A percentile compares a stretch with the other conserved stretches of the same genome.
These are phyloP conservation scores for Powellomyces hirtus DNA, from an alignment of 192 early-diverging fungal genomes.

Conservation along the genomic window DNA sequence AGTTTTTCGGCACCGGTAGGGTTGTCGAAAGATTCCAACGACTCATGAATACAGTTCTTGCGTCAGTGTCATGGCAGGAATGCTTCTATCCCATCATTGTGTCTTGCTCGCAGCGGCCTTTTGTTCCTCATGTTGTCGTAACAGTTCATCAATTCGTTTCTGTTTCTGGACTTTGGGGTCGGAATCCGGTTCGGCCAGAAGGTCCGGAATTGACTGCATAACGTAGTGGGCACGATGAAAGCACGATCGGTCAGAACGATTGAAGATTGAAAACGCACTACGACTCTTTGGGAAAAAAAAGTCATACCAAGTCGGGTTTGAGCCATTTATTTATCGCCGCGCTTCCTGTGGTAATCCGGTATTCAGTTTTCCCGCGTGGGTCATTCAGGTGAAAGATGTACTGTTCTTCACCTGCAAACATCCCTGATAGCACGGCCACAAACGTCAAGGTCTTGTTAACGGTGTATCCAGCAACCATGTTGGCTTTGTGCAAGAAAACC, in stretches of 20 bases:
- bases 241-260: too few relatives aligned
- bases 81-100: too few relatives aligned
- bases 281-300: background rate
- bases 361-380: too few relatives aligned
- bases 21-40: too few relatives aligned
- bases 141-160: background rate
- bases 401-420: conserved; percentile 1
- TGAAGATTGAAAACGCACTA: background rate
- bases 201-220: conserved; percentile 11
- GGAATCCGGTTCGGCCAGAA: conserved; percentile 3
- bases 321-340: background rate
- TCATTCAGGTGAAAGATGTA: too few relatives aligned
- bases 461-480: conserved; percentile 4
- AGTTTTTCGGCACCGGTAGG: too few relatives aligned
- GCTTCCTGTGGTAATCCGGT: background rate
- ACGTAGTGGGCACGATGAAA: background rate
- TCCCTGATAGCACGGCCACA: conserved; percentile 3
- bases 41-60: too few relatives aligned
- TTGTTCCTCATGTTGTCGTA: background rate
- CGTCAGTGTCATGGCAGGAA: too few relatives aligned
- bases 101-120: too few relatives aligned
- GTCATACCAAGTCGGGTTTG: conserved; percentile 1
- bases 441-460: conserved; percentile 12
- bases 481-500: too few relatives aligned
- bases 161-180: conserved; percentile 11